phyloP scores from a whole-genome alignment of 306 rosid genomes.

The Elaeagnus macrophylla region DNA sequence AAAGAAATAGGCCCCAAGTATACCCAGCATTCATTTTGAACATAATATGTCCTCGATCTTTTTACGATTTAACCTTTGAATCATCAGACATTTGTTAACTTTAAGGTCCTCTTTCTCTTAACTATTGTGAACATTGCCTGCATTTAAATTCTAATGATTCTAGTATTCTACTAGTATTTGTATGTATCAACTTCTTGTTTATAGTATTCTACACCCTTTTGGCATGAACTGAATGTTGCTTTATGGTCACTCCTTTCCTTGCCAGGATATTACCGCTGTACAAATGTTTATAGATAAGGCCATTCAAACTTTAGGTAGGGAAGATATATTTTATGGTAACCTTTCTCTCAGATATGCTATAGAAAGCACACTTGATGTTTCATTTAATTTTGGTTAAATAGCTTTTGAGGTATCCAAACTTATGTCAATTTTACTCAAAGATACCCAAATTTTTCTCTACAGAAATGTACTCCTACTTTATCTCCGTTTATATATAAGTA shows the following conservation, averaged over 20 bases:
- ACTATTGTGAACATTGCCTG: neutral
- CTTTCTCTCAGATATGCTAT: slow-evolving; percentile 19
- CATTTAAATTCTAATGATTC: neutral
- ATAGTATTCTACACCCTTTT: neutral
- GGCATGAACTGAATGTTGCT: neutral
- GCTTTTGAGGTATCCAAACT: too few relatives aligned
- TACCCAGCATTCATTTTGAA: slow-evolving; percentile 66
- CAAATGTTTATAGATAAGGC: slow-evolving; percentile 49
- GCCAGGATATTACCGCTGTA: slow-evolving; percentile 65
- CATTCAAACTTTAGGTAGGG: slow-evolving; percentile 52
- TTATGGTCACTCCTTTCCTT: slow-evolving; percentile 1
- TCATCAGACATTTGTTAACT: slow-evolving; percentile 69
- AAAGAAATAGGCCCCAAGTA: slow-evolving; percentile 59
- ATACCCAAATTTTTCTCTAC: too few relatives aligned
- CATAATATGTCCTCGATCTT: slow-evolving; percentile 61
- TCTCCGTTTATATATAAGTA: too few relatives aligned
- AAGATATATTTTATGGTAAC: slow-evolving; percentile 40
- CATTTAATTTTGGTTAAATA: slow-evolving; percentile 5
- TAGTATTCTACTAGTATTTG: too few relatives aligned
- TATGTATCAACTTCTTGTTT: neutral
- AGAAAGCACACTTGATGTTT: slow-evolving; percentile 9
- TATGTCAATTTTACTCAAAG: too few relatives aligned
- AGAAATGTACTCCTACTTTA: too few relatives aligned
- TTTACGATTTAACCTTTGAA: slow-evolving; percentile 73
- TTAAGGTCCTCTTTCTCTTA: slow-evolving; percentile 52